These are phyloP conservation scores for Yamadazyma akitaensis DNA, from an alignment of 805 yeast species.

Conservation along the genomic window DNA sequence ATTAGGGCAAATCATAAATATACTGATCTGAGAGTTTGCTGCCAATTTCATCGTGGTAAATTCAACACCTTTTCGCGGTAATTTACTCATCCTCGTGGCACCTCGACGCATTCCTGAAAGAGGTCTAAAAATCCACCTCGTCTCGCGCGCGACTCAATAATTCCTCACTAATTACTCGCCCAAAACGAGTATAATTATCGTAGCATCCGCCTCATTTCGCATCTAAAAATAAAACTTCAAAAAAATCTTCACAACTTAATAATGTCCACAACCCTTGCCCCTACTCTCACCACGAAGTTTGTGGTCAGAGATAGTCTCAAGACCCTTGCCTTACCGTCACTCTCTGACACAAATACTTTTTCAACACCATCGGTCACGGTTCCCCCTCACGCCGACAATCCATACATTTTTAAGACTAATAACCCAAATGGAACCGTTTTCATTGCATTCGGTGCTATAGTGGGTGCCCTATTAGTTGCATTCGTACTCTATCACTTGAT, in stretches of 20 bases:
- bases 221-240: not conserved
- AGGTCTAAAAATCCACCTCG: no score
- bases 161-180: not conserved
- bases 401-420: slow-evolving; percentile 51
- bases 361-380: slow-evolving; percentile 51
- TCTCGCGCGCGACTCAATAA: not conserved
- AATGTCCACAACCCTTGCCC: slow-evolving; percentile 4
- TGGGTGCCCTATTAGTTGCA: slow-evolving; percentile 54
- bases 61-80: not conserved
- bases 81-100: not conserved
- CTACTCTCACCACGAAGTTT: slow-evolving; percentile 6
- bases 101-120: not conserved
- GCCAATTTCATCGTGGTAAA: no score
- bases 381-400: slow-evolving; percentile 62
- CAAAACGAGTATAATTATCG: not conserved
- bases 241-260: not conserved
- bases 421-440: slow-evolving; percentile 77
- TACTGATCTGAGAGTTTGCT: no score
- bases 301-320: not conserved
- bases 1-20: slow-evolving; percentile 1
- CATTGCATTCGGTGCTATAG: slow-evolving; percentile 72
- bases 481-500: slow-evolving; percentile 52
- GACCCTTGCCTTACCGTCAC: slow-evolving; percentile 15
- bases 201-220: not conserved
- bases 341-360: slow-evolving; percentile 17